These are phyloP conservation scores for Didymellaceae sp. DNA, from an alignment of 2,329 filamentous ascomycete genomes.

Conservation along the genomic window DNA sequence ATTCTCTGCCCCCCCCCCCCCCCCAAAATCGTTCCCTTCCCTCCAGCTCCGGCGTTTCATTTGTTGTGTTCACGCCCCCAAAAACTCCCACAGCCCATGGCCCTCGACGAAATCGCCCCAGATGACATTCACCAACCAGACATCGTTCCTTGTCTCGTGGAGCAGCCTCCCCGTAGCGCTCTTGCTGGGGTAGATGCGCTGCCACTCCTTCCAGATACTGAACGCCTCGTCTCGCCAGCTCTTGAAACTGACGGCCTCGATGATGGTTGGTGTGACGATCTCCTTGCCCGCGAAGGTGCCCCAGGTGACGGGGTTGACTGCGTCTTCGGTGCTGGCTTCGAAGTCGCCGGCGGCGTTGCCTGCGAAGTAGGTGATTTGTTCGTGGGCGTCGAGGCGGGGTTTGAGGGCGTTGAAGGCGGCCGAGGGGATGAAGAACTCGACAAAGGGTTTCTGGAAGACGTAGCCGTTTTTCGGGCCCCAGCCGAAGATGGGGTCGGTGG, in stretches of 20 bases:
- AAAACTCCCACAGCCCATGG: constrained; percentile 74
- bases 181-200: constrained; percentile 79
- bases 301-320: constrained; percentile 95
- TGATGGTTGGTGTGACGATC: constrained; percentile 94
- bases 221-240: constrained; percentile 97
- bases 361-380: constrained; percentile 85
- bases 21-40: no score
- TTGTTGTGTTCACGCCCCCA: no score
- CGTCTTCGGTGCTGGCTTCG: constrained; percentile 67
- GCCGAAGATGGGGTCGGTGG: constrained; percentile 79
- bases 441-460: constrained; percentile 97
- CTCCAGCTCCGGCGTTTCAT: no score
- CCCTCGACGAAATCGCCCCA: constrained; percentile 78
- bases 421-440: constrained; percentile 88
- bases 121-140: constrained; percentile 91
- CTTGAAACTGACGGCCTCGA: constrained; percentile 91
- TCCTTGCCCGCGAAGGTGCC: constrained; percentile 95
- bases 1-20: no score
- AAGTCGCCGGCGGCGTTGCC: constrained; percentile 81
- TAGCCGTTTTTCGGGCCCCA: constrained; percentile 94
- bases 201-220: constrained; percentile 94
- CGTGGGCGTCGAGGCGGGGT: constrained; percentile 68
- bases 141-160: constrained; percentile 69
- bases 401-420: constrained; percentile 74
- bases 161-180: constrained; percentile 76